Evolutionary conservation across 2,329 filamentous ascomycete genomes (phyloP).

Genomic region (Penicillium corylophilum): DNA sequence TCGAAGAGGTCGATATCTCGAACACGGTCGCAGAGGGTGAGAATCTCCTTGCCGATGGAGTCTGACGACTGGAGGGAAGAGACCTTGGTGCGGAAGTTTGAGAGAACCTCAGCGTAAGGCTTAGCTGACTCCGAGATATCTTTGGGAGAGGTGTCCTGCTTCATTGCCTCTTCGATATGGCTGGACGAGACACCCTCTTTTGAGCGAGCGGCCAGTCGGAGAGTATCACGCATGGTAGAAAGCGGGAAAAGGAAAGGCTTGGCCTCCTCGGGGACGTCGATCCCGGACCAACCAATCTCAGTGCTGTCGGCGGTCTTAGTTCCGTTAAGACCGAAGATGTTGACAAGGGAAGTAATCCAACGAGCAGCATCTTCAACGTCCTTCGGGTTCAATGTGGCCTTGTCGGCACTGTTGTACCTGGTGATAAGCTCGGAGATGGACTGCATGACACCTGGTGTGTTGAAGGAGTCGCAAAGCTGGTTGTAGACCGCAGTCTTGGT

Average conservation of each 20-base stretch:
- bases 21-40: slow-evolving; percentile 74
- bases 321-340: slow-evolving; percentile 73
- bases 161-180: slow-evolving; percentile 41
- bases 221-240: slow-evolving; percentile 56
- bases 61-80: slow-evolving; percentile 45
- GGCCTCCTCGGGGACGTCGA: slow-evolving; percentile 60
- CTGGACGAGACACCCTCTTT: slow-evolving; percentile 43
- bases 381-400: slow-evolving; percentile 46
- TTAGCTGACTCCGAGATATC: slow-evolving; percentile 30
- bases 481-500: slow-evolving; percentile 60
- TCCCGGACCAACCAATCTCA: slow-evolving; percentile 63
- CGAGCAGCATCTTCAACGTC: slow-evolving; percentile 60
- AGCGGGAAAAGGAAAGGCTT: slow-evolving; percentile 62
- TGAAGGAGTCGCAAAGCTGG: slow-evolving; percentile 79
- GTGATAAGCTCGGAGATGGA: slow-evolving; percentile 76
- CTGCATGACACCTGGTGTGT: slow-evolving; percentile 77
- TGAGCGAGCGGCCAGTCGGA: slow-evolving; percentile 57
- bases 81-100: slow-evolving; percentile 42
- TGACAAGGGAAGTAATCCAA: slow-evolving; percentile 81
- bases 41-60: slow-evolving; percentile 66
- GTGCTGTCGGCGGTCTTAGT: slow-evolving; percentile 34
- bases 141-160: slow-evolving; percentile 24
- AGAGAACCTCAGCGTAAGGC: slow-evolving; percentile 51
- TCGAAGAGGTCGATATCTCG: slow-evolving; percentile 80
- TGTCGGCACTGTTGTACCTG: slow-evolving; percentile 64